Evolutionary conservation across 139 green algal genomes (phyloP).

Genomic region (Tetraselmis chui): DNA sequence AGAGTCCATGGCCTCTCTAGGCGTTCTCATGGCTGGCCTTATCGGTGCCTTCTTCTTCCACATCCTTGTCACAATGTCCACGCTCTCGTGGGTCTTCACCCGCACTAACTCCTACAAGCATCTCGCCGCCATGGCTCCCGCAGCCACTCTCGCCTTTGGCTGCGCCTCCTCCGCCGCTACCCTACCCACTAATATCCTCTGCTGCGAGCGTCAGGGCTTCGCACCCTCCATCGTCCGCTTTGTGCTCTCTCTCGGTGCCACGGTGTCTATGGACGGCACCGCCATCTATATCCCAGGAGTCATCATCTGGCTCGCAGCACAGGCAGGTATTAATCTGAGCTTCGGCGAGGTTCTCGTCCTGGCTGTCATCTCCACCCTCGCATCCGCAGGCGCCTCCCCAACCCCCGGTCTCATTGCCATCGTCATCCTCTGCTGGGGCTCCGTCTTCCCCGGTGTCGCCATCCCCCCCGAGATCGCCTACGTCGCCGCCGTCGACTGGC

Average conservation of each 20-base stretch:
- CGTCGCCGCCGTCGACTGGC: constrained; percentile 3
- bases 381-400: constrained; percentile 3
- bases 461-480: constrained; percentile 2
- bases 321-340: background rate
- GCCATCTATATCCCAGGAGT: constrained; percentile 1
- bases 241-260: constrained; percentile 9
- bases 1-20: background rate
- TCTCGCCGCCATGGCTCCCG: background rate
- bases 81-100: background rate
- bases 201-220: constrained; percentile 3
- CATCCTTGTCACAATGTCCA: background rate
- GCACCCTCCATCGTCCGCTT: background rate
- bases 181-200: constrained; percentile 3
- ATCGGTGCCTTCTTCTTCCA: background rate
- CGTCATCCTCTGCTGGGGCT: constrained; percentile 7
- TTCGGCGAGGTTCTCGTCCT: background rate
- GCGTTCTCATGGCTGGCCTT: background rate
- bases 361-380: constrained; percentile 5
- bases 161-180: constrained; percentile 5
- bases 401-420: background rate
- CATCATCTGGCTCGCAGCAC: constrained; percentile 1
- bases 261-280: constrained; percentile 8
- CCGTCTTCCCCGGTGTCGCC: constrained; percentile 1
- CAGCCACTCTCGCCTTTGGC: background rate
- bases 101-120: background rate